Conservation (phyloP, 345 rosid species). For the Eutrema japonicum region DNA sequence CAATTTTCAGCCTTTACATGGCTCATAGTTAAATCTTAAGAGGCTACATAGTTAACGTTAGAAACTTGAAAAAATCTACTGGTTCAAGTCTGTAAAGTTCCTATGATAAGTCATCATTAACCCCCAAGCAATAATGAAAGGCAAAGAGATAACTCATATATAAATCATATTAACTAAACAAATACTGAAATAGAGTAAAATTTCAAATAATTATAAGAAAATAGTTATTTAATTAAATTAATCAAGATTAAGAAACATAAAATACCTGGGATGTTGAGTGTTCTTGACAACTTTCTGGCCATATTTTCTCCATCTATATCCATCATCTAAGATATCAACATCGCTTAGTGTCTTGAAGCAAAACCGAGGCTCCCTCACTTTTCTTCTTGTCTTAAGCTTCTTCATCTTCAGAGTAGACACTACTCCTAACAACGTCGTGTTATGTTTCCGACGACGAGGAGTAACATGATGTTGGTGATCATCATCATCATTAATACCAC, state of each 20-base stretch:
- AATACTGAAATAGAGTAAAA: not conserved
- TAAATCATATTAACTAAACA: constrained; percentile 8
- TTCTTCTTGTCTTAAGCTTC: constrained; percentile 79
- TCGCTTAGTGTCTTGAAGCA: constrained; percentile 99
- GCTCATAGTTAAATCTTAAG: constrained; percentile 2
- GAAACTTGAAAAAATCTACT: not conserved
- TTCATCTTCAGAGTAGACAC: constrained; percentile 73
- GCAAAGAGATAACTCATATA: constrained; percentile 1
- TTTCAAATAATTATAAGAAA: not conserved
- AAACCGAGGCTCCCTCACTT: constrained; percentile 96
- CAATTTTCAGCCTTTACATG: constrained; percentile 17
- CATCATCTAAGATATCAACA: constrained; percentile 94
- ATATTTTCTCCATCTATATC: constrained; percentile 97
- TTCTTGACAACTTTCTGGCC: constrained; percentile 99
- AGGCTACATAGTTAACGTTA: constrained; percentile 15
- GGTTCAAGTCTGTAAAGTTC: constrained; percentile 26
- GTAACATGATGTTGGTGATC: constrained; percentile 13
- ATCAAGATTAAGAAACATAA: not conserved
- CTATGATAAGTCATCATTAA: constrained; percentile 32
- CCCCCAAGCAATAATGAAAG: constrained; percentile 14
- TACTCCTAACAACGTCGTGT: constrained; percentile 46
- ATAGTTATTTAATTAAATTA: not conserved
- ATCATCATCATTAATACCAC: constrained; percentile 18
- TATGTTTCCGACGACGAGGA: constrained; percentile 23
- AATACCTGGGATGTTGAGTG: constrained; percentile 96